Evolutionary conservation across 169 alveolate genomes (phyloP), one percentile per base, ranked within the genome.

Genomic region (Plasmodium adleri): DNA sequence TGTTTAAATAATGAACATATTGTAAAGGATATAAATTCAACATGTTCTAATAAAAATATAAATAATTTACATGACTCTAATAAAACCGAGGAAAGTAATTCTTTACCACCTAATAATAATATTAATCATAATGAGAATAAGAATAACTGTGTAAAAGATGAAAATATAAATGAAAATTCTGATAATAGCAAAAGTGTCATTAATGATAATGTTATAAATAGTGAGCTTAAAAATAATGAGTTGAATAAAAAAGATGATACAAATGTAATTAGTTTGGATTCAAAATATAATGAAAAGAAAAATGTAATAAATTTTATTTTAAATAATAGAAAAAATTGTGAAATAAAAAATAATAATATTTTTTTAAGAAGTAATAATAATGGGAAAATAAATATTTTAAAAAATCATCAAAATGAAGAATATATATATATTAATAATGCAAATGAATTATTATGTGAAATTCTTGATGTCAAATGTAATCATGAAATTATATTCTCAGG

Each of bases 401-500:
- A 78, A 66, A 68, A 50, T 5, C 26, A 66, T 59, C 24, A 50
- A 2, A 39, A 15, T 59, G 78, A 66, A 5, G 89, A 78, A 28
- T 78, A 64, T 32, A 64, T 78, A 67, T 58, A 66, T 45, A 66
- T 78, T 78, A 67, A 49, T 28, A 15, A 59, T 22, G 72, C 68
- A 2, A 66, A 49, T 52, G 89, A 78, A 66, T 22, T 52, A 56
- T 78, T 78, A 52, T 78, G 89, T 70, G 89, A 78, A 78, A 66
- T 78, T 64, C 64, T 17, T 15, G 89, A 78, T 78, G 71, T 28
- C 0, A 54, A 45, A 45, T 78, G 89, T 56, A 78, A 64, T 8
- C 89, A 78, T 22, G 89, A 78, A 59, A 47, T 78, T 5, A 66
- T 78, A 22, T 78, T 78, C 17, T 78, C 89, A 43, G 89, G 89